Evolutionary conservation across 2,329 filamentous ascomycete genomes (phyloP).

Genomic region (Pyrenochaeta sp.): DNA sequence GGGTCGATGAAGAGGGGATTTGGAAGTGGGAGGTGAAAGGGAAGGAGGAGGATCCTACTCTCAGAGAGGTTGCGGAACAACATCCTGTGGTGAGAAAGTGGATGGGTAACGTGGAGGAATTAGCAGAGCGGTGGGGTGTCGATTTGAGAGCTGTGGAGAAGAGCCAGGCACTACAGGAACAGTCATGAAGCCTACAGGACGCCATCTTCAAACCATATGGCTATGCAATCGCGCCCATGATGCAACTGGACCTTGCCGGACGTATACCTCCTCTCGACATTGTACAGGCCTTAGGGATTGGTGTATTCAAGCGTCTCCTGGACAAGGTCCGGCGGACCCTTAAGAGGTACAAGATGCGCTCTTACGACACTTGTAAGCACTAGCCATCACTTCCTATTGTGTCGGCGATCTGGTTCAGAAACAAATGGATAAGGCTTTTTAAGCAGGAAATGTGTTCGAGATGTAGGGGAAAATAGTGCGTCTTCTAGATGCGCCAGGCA

Average conservation of each 20-base stretch:
- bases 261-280: neutral
- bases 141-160: conserved; percentile 51
- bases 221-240: neutral
- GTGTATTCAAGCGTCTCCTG: neutral
- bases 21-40: conserved; percentile 70
- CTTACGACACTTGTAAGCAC: neutral
- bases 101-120: conserved; percentile 56
- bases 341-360: neutral
- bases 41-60: conserved; percentile 45
- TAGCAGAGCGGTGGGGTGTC: conserved; percentile 54
- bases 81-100: conserved; percentile 75
- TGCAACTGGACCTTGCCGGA: neutral
- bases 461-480: neutral
- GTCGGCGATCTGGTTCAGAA: too few species aligned
- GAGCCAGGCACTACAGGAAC: conserved; percentile 38
- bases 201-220: neutral
- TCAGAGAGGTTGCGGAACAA: conserved; percentile 63
- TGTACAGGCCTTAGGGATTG: neutral
- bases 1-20: conserved; percentile 73
- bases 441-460: neutral
- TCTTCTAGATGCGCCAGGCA: neutral
- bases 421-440: too few species aligned
- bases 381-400: neutral
- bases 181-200: conserved; percentile 17
- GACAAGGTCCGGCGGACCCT: neutral